Evolutionary conservation across 495 filamentous ascomycete genomes (phyloP).

Genomic region (Terfezia claveryi): DNA sequence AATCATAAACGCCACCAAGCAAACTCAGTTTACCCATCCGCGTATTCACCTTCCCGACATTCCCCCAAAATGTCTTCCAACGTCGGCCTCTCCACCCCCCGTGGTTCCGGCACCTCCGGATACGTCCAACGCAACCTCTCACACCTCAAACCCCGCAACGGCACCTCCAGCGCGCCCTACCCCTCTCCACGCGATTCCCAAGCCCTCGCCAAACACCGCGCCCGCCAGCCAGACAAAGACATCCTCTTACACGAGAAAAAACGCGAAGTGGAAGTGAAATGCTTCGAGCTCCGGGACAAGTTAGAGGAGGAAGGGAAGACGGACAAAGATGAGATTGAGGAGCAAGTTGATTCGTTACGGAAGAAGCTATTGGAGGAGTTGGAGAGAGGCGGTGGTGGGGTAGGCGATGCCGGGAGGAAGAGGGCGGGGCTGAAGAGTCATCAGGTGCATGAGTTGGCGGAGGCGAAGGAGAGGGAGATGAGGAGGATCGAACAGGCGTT

Average conservation of each 20-base stretch:
- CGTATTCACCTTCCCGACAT: neutral
- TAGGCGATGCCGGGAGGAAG: slow-evolving; percentile 22
- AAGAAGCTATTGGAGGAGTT: slow-evolving; percentile 38
- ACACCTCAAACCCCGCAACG: slow-evolving; percentile 57
- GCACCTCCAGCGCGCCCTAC: slow-evolving; percentile 5
- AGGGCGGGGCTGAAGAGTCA: slow-evolving; percentile 60
- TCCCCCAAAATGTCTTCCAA: slow-evolving; percentile 63
- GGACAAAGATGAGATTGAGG: slow-evolving; percentile 21
- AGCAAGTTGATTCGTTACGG: slow-evolving; percentile 38
- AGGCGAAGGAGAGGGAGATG: slow-evolving; percentile 82
- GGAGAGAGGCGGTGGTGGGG: slow-evolving; percentile 22
- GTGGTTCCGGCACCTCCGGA: slow-evolving; percentile 85
- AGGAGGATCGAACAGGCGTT: slow-evolving; percentile 72
- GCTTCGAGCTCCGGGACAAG: slow-evolving; percentile 70
- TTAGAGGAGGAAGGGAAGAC: slow-evolving; percentile 66
- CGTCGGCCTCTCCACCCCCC: slow-evolving; percentile 87
- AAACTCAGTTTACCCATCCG: neutral
- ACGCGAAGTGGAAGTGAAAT: slow-evolving; percentile 72
- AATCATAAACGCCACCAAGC: neutral
- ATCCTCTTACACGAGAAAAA: slow-evolving; percentile 86
- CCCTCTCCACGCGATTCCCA: slow-evolving; percentile 45
- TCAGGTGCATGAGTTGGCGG: slow-evolving; percentile 88
- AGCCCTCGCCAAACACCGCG: slow-evolving; percentile 46
- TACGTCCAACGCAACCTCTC: slow-evolving; percentile 93
- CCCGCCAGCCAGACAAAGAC: slow-evolving; percentile 69